Percentiles rank a stretch among this genome's conserved stretches.
phyloP scores from a whole-genome alignment of 495 filamentous ascomycete genomes.

The Neurospora africana region DNA sequence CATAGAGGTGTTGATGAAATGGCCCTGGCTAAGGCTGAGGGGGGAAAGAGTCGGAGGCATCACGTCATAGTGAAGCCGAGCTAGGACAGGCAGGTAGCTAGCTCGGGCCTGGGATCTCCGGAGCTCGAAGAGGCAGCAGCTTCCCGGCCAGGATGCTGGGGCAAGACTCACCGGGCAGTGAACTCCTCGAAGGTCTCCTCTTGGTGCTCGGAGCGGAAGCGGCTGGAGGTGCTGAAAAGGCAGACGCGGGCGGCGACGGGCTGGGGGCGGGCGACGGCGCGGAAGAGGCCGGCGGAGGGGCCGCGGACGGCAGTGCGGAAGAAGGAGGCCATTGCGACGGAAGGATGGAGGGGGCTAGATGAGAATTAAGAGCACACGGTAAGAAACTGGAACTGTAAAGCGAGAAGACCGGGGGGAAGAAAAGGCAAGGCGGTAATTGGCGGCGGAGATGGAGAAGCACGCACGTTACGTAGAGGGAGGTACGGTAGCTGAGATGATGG shows the following conservation, averaged over 20 bases:
- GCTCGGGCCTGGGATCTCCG: slow-evolving; percentile 2
- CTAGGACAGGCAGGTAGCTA: slow-evolving; percentile 3
- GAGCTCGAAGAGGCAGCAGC: slow-evolving; percentile 11
- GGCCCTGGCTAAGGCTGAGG: slow-evolving; percentile 2
- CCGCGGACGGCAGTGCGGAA: slow-evolving; percentile 62
- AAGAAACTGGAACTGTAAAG: slow-evolving; percentile 1
- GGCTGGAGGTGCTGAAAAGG: slow-evolving; percentile 59
- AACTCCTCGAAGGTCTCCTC: slow-evolving; percentile 99
- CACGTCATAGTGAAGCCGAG: slow-evolving; percentile 12
- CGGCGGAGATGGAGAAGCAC: slow-evolving; percentile 8
- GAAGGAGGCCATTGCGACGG: slow-evolving; percentile 48
- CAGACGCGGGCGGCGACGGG: slow-evolving; percentile 33
- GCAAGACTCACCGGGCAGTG: slow-evolving; percentile 72
- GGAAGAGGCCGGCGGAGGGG: slow-evolving; percentile 53
- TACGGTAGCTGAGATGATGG: slow-evolving; percentile 11
- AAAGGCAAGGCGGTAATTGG: slow-evolving; percentile 13
- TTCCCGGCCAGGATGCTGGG: not conserved
- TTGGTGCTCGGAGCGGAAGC: slow-evolving; percentile 49
- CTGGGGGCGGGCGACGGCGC: slow-evolving; percentile 42
- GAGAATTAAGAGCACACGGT: slow-evolving; percentile 6
- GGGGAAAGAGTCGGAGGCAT: slow-evolving; percentile 11
- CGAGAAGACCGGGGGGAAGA: slow-evolving; percentile 3
- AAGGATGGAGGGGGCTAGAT: slow-evolving; percentile 1
- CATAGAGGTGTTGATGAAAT: not conserved
- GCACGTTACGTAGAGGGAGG: slow-evolving; percentile 12